Evolutionary conservation across 2,329 filamentous ascomycete genomes (phyloP), one percentile per base, ranked within the genome.

Genomic region (Pseudocercospora musae): DNA sequence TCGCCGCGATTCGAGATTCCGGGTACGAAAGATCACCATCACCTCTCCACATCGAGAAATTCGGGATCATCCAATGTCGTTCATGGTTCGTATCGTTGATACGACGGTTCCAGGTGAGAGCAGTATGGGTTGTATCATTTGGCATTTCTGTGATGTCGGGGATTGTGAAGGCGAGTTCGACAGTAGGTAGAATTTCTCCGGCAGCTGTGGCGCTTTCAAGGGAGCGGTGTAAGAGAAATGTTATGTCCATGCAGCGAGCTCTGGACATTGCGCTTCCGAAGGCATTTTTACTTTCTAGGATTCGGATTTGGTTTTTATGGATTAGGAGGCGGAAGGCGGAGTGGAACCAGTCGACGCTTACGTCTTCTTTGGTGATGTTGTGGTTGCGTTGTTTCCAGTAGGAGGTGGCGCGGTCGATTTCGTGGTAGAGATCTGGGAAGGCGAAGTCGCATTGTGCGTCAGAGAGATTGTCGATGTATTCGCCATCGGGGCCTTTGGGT

Each of bases 11-110:
- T 63, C 55, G 37, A 63, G 8, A 48, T 62, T 37, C 60, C 52
- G 6, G 33, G 33, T 57, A 23, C 15, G 59, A 21, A 10, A 50
- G 21, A 11, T 50, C 46, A 2, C 42, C 42, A 15, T 46, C 42
- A 21, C 42, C n/a, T 3, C 40, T 33, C 58, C 62, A 55, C 11
- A 78, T 75, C 78, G 79, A 82, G 71, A 80, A 81, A 31, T 78
- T 79, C 64, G 81, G 81, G 74, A 83, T 82, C 21, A 83, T 71
- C 81, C 81, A 83, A 7, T 74, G 68, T 13, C 70, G 68, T 25
- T 80, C 76, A 10, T 75, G 70, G 10, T 75, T 27, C 67, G 71
- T 49, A 74, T 65, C 61, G 20, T 58, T 42, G 15, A 64, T 21
- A 27, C 57, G 59, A 4, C 68, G 63, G 7, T 64, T 65, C 58